Evolutionary conservation across 306 rosid genomes (phyloP), one percentile per base, ranked within the genome.

Genomic region (Acacia confusa): DNA sequence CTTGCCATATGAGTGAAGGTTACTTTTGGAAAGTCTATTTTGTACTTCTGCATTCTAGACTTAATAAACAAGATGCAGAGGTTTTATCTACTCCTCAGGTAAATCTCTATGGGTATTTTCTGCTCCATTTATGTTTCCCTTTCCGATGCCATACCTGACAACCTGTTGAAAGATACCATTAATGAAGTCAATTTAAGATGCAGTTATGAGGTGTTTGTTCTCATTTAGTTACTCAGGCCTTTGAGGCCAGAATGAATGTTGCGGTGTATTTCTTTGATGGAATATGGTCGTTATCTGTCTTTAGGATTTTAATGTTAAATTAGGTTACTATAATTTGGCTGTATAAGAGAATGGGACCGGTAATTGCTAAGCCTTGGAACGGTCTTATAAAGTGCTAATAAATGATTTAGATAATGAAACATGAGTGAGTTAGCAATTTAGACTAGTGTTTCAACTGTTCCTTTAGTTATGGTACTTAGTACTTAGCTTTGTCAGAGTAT

Each of bases 1-100:
- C 99, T 70, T 93, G 93, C 85, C 98, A 89, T 88, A 92, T 95
- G 99, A 95, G 93, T 48, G 88, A 93, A 83, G 85, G 94, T 79
- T 95, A 93, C 91, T 95, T 95, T 86, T 95, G 99, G 99, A 92
- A 93, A 86, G 99, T 95, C 34, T 95, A 95, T 78, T 95, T 95
- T 36, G 99, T 95, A 66, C 98, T 95, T 85, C 81, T 95, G 85
- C 97, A 93, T 85, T 92, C 98, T 9, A 87, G 99, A 82, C 94
- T 95, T 30, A 88, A 88, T 74, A 95, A 95, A 72, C 91, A 84
- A 66, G 99, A 95, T 65, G 91, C 99, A 0, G 98, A 77, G 79
- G 41, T 87, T 82, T 89, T 95, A 83, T 93, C 96, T 44, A 82
- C 99, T 61, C 84, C 87, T 69, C 98, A 89, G 97, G 99, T 93